Percentiles rank a stretch among this genome's conserved stretches.
phyloP scores from a whole-genome alignment of 2,329 filamentous ascomycete species.

The Fusarium penzigii region DNA sequence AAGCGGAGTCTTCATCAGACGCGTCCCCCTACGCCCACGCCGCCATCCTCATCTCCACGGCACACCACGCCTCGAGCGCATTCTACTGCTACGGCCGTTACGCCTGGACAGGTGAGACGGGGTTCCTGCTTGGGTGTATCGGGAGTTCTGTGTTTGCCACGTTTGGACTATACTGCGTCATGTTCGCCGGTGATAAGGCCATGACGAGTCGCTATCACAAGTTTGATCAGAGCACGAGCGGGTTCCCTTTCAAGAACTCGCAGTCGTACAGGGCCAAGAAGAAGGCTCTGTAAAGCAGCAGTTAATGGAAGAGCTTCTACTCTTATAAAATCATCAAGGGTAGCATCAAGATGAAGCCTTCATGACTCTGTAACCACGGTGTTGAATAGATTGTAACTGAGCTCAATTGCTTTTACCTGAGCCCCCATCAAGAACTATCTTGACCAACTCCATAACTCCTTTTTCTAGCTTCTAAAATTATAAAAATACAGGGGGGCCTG shows the following conservation, averaged over 20 bases:
- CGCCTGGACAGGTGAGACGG: slow-evolving; percentile 54
- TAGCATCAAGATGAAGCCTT: not conserved
- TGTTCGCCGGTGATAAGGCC: slow-evolving; percentile 41
- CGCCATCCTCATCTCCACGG: slow-evolving; percentile 63
- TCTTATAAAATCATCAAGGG: not conserved
- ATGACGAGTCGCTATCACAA: slow-evolving; percentile 39
- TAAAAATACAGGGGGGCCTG: slow-evolving; percentile 6
- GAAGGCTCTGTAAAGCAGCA: slow-evolving; percentile 32
- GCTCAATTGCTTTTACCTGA: not conserved
- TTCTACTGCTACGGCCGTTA: slow-evolving; percentile 71
- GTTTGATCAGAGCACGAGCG: slow-evolving; percentile 42
- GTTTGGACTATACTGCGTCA: slow-evolving; percentile 46
- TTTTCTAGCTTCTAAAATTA: slow-evolving; percentile 19
- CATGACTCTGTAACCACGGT: not conserved
- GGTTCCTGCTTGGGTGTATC: slow-evolving; percentile 60
- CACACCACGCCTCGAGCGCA: slow-evolving; percentile 64
- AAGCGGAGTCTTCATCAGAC: slow-evolving; percentile 26
- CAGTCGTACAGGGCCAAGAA: slow-evolving; percentile 41
- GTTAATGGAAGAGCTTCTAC: not conserved
- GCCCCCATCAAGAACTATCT: slow-evolving; percentile 2
- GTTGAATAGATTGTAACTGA: not conserved
- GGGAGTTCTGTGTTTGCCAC: slow-evolving; percentile 59
- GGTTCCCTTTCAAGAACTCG: slow-evolving; percentile 40
- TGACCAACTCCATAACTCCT: slow-evolving; percentile 30
- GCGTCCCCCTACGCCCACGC: slow-evolving; percentile 66